Evolutionary conservation across 805 yeast species (phyloP), one percentile per base, ranked within the genome.

Genomic region (Candida oleophila): DNA sequence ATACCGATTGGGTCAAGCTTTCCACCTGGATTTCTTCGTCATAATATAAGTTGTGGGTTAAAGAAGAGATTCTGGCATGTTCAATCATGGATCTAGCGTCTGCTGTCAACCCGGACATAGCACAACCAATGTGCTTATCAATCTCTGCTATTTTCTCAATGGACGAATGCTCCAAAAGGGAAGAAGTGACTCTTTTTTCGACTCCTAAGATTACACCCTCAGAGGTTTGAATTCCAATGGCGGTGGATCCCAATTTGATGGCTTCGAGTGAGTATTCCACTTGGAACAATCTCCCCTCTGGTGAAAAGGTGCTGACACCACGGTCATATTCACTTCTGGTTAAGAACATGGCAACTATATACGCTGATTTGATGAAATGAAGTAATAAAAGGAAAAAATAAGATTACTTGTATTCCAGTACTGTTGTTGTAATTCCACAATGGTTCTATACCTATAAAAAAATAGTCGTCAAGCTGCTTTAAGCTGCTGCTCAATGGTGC

Each of bases 311-410:
- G 61, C 95, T 87, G 42, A 94, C 99, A 53, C 99, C 99, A 68
- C 99, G 87, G 66, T 94, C 99, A 68, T 94, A 94, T 76, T 94
- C 99, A 72, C 96, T 87, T 84, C 99, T 87, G n/a, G 99, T 94
- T 56, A 94, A 80, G 71, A 94, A 94, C 99, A 94, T 94, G 45
- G 46, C 22, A 28, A 11, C 7, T 38, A 30, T 20, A n/a, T 42
- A 21, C 30, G 16, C 21, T 14, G n/a, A 42, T 25, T 25, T 7
- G 30, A n/a, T n/a, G n/a, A n/a, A n/a, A n/a, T n/a, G n/a, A n/a
- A n/a, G n/a, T n/a, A n/a, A n/a, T n/a, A n/a, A n/a, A n/a, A n/a
- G n/a, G n/a, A n/a, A n/a, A n/a, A n/a, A n/a, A n/a, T n/a, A n/a
- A n/a, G n/a, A n/a, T n/a, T n/a, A n/a, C n/a, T n/a, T n/a, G n/a